Base-by-base conservation (phyloP, 768 basidiomycete genomes). In the Suillus subluteus region DNA sequence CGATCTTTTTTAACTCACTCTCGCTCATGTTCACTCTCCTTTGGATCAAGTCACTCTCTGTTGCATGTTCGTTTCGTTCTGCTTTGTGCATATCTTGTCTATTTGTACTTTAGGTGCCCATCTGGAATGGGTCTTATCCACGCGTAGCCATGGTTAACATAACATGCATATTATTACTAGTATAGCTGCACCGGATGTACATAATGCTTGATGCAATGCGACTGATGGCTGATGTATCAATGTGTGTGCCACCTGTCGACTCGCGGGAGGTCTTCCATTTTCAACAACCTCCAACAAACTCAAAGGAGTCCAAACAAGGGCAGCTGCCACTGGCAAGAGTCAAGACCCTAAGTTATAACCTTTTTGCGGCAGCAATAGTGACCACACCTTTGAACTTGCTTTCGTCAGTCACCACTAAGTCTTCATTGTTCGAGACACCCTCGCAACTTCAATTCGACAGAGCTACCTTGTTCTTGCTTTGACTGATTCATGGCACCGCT, bases 31-130 rank as follows among this genome's bases (percentile, higher is more conserved):
- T 16, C 23, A 59, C 58, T 15, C 58, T 59, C 58, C 18, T 40
- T 59, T 23, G 15, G 37, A 16, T 38, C 58, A 3, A 58, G 12
- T 13, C 58, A 26, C 58, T 58, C 23, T 23, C 23, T 40, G 8
- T 23, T 58, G n/a, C 15, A 59, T n/a, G 32, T 35, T n/a, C 55
- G 55, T 35, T 35, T n/a, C 55, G 55, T 35, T 56, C 55, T 56
- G 32, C 18, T 21, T 35, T 12, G 32, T 56, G 55, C 32, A 59
- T 59, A 26, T 23, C 38, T 26, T 26, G 38, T 40, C 23, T n/a
- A 41, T 40, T 18, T 59, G 23, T 59, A 40, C 41, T 59, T 40
- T 59, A 26, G 38, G 38, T 18, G 8, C 38, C 58, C 38, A 23
- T 59, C 38, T 26, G 38, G 38, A 26, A 59, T 26, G 58, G 58